These are phyloP conservation scores for Elasticomyces elasticus DNA, from an alignment of 495 filamentous ascomycete species.

Conservation along the genomic window DNA sequence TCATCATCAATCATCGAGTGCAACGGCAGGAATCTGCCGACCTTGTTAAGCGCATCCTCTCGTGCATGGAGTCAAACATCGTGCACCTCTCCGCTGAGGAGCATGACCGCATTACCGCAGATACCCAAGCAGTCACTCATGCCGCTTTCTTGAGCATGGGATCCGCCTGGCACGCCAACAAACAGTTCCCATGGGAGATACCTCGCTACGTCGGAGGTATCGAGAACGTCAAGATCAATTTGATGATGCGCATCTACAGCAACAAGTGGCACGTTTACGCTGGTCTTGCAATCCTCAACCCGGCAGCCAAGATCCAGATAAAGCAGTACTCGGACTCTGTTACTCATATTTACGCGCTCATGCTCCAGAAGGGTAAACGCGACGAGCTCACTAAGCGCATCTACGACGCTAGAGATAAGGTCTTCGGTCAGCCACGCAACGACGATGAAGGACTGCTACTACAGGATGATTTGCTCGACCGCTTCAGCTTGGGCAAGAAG, in stretches of 20 bases:
- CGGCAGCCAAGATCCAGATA: slow-evolving; percentile 82
- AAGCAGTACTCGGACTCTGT: slow-evolving; percentile 84
- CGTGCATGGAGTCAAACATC: slow-evolving; percentile 68
- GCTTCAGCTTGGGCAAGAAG: slow-evolving; percentile 65
- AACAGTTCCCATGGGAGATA: slow-evolving; percentile 92
- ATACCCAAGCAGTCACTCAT: slow-evolving; percentile 96
- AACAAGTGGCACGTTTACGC: slow-evolving; percentile 99
- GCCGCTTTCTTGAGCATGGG: slow-evolving; percentile 96
- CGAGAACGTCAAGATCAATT: slow-evolving; percentile 98
- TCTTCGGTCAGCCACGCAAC: slow-evolving; percentile 51
- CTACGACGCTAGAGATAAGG: slow-evolving; percentile 63
- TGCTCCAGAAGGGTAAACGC: slow-evolving; percentile 78
- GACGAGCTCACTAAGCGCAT: slow-evolving; percentile 75
- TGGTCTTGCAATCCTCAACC: slow-evolving; percentile 91
- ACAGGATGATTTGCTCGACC: slow-evolving; percentile 73
- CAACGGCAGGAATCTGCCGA: slow-evolving; percentile 62
- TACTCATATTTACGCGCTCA: slow-evolving; percentile 91
- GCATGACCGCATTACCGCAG: slow-evolving; percentile 94
- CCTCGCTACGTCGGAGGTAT: slow-evolving; percentile 89
- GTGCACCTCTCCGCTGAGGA: slow-evolving; percentile 77
- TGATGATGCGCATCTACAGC: slow-evolving; percentile 90
- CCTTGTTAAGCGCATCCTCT: slow-evolving; percentile 70
- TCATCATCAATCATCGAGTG: slow-evolving; percentile 85
- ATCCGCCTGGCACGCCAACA: slow-evolving; percentile 85
- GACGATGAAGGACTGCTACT: slow-evolving; percentile 54